These are phyloP conservation scores for Pulveroboletus ravenelii DNA, from an alignment of 768 basidiomycete genomes.

Conservation along the genomic window DNA sequence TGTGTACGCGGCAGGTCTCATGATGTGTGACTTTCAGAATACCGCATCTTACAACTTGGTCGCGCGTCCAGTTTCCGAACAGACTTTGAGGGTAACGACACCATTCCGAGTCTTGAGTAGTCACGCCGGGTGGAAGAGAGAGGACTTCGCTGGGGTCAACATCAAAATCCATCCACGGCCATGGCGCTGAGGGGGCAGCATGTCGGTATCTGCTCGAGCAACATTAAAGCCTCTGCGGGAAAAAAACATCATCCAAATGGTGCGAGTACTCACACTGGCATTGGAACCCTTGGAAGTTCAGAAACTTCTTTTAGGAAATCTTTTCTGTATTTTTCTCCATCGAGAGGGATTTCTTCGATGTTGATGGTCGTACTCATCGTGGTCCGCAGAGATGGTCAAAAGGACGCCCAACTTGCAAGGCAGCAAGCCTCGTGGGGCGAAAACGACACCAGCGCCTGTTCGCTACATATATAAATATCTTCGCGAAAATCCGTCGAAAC, in stretches of 20 bases:
- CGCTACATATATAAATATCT: constrained; percentile 28
- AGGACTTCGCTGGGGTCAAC: constrained; percentile 18
- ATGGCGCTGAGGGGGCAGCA: constrained; percentile 38
- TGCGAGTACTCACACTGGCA: constrained; percentile 22
- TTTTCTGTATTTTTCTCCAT: constrained; percentile 6
- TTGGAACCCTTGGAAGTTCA: constrained; percentile 18
- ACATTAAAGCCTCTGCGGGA: background rate
- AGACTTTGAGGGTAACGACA: constrained; percentile 27
- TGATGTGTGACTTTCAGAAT: constrained; percentile 16
- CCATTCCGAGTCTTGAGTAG: constrained; percentile 18
- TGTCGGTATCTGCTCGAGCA: constrained; percentile 30
- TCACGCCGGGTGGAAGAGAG: constrained; percentile 12
- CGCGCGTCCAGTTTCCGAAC: constrained; percentile 34
- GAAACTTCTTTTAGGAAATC: constrained; percentile 9
- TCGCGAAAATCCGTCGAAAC: no score
- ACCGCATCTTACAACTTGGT: constrained; percentile 28
- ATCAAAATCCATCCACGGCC: constrained; percentile 41
- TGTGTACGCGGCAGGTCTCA: constrained; percentile 19
- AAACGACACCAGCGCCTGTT: constrained; percentile 7
- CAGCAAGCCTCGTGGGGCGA: background rate
- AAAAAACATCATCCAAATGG: background rate
- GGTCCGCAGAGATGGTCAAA: background rate
- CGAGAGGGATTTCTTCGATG: background rate
- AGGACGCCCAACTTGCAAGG: background rate
- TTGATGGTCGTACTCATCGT: constrained; percentile 15